Percentiles rank a stretch among this genome's conserved stretches.
Conservation (phyloP, 1,139 yeast genomes). For the Sugiyamaella grinbergsii region DNA sequence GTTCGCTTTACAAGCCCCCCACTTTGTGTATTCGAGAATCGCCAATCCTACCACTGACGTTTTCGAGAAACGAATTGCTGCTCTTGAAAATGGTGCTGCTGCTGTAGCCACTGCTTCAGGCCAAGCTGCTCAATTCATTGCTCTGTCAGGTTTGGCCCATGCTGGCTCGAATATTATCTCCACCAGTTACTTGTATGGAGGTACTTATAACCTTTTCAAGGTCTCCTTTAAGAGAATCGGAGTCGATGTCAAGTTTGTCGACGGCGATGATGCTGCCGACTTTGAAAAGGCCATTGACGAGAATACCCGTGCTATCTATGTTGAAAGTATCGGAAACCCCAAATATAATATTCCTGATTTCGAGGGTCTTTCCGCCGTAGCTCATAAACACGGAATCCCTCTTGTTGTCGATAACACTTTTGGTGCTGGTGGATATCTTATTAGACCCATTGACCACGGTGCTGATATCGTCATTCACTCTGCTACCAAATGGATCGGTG, state of each 20-base stretch:
- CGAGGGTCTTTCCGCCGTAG: conserved; percentile 69
- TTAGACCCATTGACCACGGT: conserved; percentile 84
- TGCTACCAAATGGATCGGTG: conserved; percentile 98
- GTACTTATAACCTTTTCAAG: conserved; percentile 93
- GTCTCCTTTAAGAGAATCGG: conserved; percentile 89
- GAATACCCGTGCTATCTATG: conserved; percentile 83
- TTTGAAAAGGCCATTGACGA: conserved; percentile 75
- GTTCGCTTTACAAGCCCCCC: conserved; percentile 80
- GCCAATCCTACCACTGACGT: conserved; percentile 92
- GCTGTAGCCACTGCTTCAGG: conserved; percentile 93
- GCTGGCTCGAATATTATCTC: conserved; percentile 87
- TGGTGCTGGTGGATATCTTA: conserved; percentile 93
- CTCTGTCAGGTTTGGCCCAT: conserved; percentile 81
- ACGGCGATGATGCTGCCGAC: conserved; percentile 71
- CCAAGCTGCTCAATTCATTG: conserved; percentile 90
- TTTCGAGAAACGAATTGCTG: conserved; percentile 88
- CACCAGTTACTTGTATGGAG: conserved; percentile 90
- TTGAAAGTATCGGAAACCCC: conserved; percentile 95
- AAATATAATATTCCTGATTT: conserved; percentile 91
- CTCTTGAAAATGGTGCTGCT: conserved; percentile 88
- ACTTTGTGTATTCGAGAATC: conserved; percentile 84
- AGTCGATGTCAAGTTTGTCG: conserved; percentile 78
- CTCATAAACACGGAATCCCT: conserved; percentile 88
- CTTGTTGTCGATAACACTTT: conserved; percentile 96
- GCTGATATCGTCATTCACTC: conserved; percentile 86